A percentile compares a stretch with the other conserved stretches of the same genome.
Evolutionary conservation across 1,139 yeast species (phyloP).

Genomic region (Torulaspora globosa): DNA sequence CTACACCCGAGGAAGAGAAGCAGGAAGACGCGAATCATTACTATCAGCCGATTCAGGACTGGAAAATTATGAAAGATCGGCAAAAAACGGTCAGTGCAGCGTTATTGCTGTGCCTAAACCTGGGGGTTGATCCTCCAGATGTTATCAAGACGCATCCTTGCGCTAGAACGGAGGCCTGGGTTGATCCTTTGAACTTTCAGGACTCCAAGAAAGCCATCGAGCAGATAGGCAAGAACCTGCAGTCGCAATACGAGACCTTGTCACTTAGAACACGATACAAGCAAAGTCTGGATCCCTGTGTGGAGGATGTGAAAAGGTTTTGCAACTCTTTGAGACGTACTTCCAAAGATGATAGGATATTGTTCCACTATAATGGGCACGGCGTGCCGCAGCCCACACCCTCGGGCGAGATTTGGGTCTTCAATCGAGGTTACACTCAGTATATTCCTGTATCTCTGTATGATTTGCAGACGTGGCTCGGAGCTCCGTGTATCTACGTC

Average conservation of each 20-base stretch:
- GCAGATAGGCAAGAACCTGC: constrained; percentile 82
- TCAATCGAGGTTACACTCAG: constrained; percentile 93
- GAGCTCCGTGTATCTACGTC: constrained; percentile 94
- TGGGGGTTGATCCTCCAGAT: constrained; percentile 98
- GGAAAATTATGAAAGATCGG: constrained; percentile 88
- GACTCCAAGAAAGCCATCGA: constrained; percentile 92
- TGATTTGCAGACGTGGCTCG: constrained; percentile 94
- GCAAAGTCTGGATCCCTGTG: constrained; percentile 89
- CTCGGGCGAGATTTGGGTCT: constrained; percentile 98
- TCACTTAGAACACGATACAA: constrained; percentile 86
- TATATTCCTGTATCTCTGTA: constrained; percentile 92
- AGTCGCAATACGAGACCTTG: constrained; percentile 82
- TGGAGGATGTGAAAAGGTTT: constrained; percentile 89
- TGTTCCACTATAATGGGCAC: constrained; percentile 96
- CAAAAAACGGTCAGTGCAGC: constrained; percentile 96
- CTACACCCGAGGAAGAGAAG: constrained; percentile 55
- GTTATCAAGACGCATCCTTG: constrained; percentile 90
- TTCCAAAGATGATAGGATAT: constrained; percentile 84
- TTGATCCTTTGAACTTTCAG: constrained; percentile 78
- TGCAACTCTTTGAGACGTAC: constrained; percentile 84
- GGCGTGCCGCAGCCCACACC: constrained; percentile 98
- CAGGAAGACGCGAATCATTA: constrained; percentile 44
- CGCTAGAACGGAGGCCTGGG: constrained; percentile 90
- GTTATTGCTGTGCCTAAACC: constrained; percentile 77
- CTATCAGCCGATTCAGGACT: constrained; percentile 73